phyloP scores from a whole-genome alignment of 306 rosid species.

The Rosa chinensis region DNA sequence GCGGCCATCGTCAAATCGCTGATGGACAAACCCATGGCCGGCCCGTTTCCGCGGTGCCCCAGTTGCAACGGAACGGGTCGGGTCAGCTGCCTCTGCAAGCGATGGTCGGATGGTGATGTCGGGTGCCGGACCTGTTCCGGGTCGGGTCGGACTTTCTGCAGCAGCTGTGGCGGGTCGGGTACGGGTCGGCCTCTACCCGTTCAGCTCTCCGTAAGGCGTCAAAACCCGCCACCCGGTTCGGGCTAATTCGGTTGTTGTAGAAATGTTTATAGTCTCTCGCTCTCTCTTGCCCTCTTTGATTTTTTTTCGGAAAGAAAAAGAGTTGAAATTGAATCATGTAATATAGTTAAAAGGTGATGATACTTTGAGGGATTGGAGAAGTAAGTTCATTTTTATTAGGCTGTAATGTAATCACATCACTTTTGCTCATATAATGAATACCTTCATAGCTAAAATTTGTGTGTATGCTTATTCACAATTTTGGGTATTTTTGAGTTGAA shows the following conservation, averaged over 20 bases:
- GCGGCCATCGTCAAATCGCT: conserved; percentile 76
- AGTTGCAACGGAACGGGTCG: conserved; percentile 87
- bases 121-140: conserved; percentile 86
- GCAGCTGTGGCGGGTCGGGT: conserved; percentile 86
- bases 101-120: conserved; percentile 86
- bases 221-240: conserved; percentile 45
- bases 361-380: conserved; percentile 23
- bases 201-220: conserved; percentile 46
- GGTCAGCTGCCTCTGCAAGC: conserved; percentile 75
- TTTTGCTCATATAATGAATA: conserved; percentile 11
- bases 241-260: not conserved
- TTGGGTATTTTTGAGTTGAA: not conserved
- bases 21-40: conserved; percentile 91
- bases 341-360: conserved; percentile 19
- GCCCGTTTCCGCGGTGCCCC: conserved; percentile 70
- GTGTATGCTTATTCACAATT: conserved; percentile 2
- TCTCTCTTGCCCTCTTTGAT: not conserved
- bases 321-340: conserved; percentile 20
- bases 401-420: conserved; percentile 23
- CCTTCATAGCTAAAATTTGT: conserved; percentile 15
- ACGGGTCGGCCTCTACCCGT: conserved; percentile 83
- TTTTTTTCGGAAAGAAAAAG: not conserved
- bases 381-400: conserved; percentile 15
- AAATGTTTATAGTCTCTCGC: not conserved
- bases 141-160: conserved; percentile 73